Evolutionary conservation across 352 stramenopile species (phyloP).

Genomic region (Phytophthora nicotianae): DNA sequence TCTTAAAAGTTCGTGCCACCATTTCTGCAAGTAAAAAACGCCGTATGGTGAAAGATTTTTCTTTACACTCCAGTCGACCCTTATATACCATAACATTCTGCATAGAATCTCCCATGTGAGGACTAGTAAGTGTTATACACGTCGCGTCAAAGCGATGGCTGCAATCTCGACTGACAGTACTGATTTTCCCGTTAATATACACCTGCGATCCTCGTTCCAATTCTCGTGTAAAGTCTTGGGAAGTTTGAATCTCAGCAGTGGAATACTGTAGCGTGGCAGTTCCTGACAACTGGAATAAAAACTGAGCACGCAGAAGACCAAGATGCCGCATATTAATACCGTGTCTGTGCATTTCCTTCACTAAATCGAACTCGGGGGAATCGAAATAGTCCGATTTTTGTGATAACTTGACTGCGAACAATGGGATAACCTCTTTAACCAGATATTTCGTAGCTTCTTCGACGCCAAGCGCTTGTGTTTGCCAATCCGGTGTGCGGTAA

Average conservation of each 20-base stretch:
- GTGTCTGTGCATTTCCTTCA: slow-evolving; percentile 85
- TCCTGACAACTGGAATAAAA: slow-evolving; percentile 76
- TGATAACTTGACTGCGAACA: slow-evolving; percentile 83
- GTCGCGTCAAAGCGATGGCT: slow-evolving; percentile 59
- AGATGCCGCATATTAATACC: slow-evolving; percentile 92
- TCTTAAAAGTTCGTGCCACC: slow-evolving; percentile 88
- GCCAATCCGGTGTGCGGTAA: slow-evolving; percentile 87
- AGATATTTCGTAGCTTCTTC: slow-evolving; percentile 80
- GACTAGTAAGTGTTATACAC: slow-evolving; percentile 64
- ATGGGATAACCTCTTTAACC: slow-evolving; percentile 72
- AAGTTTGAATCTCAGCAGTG: slow-evolving; percentile 77
- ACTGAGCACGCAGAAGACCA: slow-evolving; percentile 78
- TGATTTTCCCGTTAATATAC: slow-evolving; percentile 65
- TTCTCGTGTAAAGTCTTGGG: slow-evolving; percentile 83
- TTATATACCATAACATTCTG: slow-evolving; percentile 77
- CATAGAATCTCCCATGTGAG: slow-evolving; percentile 66
- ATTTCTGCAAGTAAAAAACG: slow-evolving; percentile 85
- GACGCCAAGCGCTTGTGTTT: slow-evolving; percentile 65
- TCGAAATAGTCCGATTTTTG: slow-evolving; percentile 63
- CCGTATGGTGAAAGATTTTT: slow-evolving; percentile 61
- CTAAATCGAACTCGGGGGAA: slow-evolving; percentile 55
- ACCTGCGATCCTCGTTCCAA: slow-evolving; percentile 69
- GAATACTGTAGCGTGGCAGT: slow-evolving; percentile 85
- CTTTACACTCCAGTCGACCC: slow-evolving; percentile 64
- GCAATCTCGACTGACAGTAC: slow-evolving; percentile 48